Percentiles rank a stretch among this genome's conserved stretches.
Evolutionary conservation across 352 stramenopile species (phyloP).

Genomic region (Phytopythium litorale): DNA sequence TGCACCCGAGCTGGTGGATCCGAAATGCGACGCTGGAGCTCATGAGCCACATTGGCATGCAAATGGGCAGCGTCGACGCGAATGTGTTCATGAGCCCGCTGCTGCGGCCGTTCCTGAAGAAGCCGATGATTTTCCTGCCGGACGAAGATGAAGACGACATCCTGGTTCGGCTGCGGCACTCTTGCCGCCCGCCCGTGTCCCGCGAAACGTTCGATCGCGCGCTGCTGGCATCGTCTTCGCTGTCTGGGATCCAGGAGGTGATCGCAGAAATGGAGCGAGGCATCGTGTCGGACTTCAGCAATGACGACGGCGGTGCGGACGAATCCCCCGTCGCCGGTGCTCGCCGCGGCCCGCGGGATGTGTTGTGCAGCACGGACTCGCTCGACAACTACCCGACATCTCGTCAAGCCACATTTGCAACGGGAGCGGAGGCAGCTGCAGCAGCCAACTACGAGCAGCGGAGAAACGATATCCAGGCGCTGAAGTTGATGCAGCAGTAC

Average conservation of each 20-base stretch:
- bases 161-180: slow-evolving; percentile 54
- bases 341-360: slow-evolving; percentile 31
- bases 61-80: slow-evolving; percentile 88
- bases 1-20: slow-evolving; percentile 89
- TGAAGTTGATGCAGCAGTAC: slow-evolving; percentile 88
- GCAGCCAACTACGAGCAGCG: slow-evolving; percentile 49
- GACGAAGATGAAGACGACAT: slow-evolving; percentile 53
- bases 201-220: slow-evolving; percentile 84
- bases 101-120: slow-evolving; percentile 87
- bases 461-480: slow-evolving; percentile 72
- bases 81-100: slow-evolving; percentile 91
- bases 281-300: slow-evolving; percentile 5
- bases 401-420: slow-evolving; percentile 8
- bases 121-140: slow-evolving; percentile 77
- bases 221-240: slow-evolving; percentile 58
- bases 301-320: neutral
- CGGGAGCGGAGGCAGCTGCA: neutral
- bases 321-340: neutral
- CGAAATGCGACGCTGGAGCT: slow-evolving; percentile 81
- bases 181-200: slow-evolving; percentile 63
- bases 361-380: slow-evolving; percentile 64
- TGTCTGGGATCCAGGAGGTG: slow-evolving; percentile 38
- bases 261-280: slow-evolving; percentile 53
- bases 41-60: slow-evolving; percentile 77
- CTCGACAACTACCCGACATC: slow-evolving; percentile 50